Evolutionary conservation across 169 alveolate genomes (phyloP).

Genomic region (Plasmodium sp.): DNA sequence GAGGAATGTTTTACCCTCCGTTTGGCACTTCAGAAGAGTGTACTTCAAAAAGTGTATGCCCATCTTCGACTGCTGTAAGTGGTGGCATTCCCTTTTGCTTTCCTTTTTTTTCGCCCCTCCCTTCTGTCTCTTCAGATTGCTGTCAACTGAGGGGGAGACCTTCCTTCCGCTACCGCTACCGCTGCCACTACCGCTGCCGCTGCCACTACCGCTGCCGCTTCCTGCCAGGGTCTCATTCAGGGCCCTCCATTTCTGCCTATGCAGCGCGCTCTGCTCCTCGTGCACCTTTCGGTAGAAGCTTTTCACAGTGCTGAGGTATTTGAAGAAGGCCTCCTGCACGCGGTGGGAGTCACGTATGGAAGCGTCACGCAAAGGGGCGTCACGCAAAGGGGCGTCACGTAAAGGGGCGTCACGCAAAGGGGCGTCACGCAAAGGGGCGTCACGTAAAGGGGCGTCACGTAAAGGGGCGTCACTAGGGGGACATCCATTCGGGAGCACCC

Average conservation of each 20-base stretch:
- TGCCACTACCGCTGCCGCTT: background rate
- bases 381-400: background rate
- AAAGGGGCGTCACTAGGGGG: background rate
- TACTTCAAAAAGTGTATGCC: constrained; percentile 27
- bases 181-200: background rate
- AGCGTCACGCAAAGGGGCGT: no score
- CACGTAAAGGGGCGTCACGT: background rate
- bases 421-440: no score
- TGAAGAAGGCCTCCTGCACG: background rate
- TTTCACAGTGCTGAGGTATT: background rate
- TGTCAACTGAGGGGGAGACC: background rate
- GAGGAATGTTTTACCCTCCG: background rate
- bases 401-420: background rate
- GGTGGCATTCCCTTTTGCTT: background rate
- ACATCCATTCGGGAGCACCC: background rate
- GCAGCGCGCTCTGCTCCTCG: background rate
- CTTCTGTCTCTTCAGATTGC: background rate
- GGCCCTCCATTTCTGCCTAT: background rate
- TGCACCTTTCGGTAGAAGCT: background rate
- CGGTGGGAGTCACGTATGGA: background rate
- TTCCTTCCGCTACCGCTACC: background rate
- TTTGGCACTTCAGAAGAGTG: background rate
- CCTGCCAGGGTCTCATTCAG: background rate
- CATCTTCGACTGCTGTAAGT: background rate
- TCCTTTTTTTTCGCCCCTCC: background rate